Evolutionary conservation across 495 filamentous ascomycete genomes (phyloP), one percentile per base, ranked within the genome.

Genomic region (Aspergillus cristatus): DNA sequence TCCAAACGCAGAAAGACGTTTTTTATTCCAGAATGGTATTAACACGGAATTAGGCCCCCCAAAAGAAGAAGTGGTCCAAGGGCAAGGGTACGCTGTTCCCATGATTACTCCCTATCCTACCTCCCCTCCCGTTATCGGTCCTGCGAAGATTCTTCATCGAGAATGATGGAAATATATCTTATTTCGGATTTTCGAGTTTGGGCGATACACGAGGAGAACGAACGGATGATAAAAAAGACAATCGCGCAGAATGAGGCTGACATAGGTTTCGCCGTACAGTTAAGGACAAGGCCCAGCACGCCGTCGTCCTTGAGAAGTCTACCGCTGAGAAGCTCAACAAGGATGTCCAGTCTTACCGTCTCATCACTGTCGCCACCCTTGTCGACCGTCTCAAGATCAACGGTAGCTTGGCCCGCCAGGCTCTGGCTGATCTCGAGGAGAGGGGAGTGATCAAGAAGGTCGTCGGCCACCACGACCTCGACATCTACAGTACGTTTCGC

Each of bases 61-160:
- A 82, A 69, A 94, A 95, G 86, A 97, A 97, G 86, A 94, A 96
- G 90, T 96, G 90, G 90, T 95, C 89, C 54, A 98, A 96, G 86
- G 93, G 87, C 70, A 95, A 95, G 79, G 84, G 84, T 88, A 79
- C 54, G 73, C 65, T 54, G 60, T 50, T 34, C 34, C 39, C 41
- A 24, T 35, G n/a, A n/a, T n/a, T n/a, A n/a, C n/a, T 41, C 36
- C 20, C 20, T 4, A 8, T 24, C 20, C 4, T 24, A 24, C 41
- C 48, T 31, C 36, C 40, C 35, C 18, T 29, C 42, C 33, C 37
- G 48, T 47, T 38, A 46, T 41, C 45, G 28, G 13, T 14, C 12
- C 11, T 6, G 24, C 24, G 11, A 45, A 14, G 32, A 38, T 46
- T 31, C 35, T 29, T 34, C 33, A 22, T 34, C 24, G 40, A 38